Base-by-base conservation (phyloP, 371 early-diverging fungal species). In the Rhizopus delemar region DNA sequence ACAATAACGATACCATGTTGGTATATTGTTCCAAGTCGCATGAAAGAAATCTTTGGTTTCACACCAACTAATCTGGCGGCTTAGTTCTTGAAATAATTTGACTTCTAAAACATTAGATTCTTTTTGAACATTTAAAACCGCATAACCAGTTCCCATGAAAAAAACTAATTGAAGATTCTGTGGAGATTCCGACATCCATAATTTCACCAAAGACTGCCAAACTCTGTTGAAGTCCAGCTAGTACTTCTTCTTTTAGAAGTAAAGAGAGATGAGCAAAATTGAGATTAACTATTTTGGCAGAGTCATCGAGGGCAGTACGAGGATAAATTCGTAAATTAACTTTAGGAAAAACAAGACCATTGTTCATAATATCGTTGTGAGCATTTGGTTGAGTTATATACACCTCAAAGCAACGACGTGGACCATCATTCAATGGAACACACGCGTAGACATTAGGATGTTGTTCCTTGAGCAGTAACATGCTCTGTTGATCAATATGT, bases 1-100 rank as follows among this genome's bases (percentile, higher is more conserved):
- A 16, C 56, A 55, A 35, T 45, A 55, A 0, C 56, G 3, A 22
- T 46, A 55, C 56, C 56, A 55, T 0, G 33, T 55, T 4, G 56
- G 56, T 46, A 55, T 53, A 38, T 53, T 53, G 53, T 22, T 28
- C 53, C 41, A 53, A 12, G 53, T 53, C 3, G 53, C 53, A 41
- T 28, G 41, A 22, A 51, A 35, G 1, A 36, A 3, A 8, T 51
- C 51, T 0, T 51, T 5, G 6, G 29, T 15, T 35, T 51, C 51
- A n/a, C 51, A 11, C 34, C 36, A 51, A 4, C n/a, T 29, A 29
- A 29, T 48, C 6, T 8, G 8, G 16, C 34, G 33, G 8, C 13
- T 33, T 5, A 50, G 33, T 6, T 16, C 5, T 34, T 50, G 51
- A 3, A 33, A 50, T 8, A 5, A 2, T 15, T 38, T 38, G 11